phyloP scores from a whole-genome alignment of 2,329 filamentous ascomycete species.

The Penicillium sp. region DNA sequence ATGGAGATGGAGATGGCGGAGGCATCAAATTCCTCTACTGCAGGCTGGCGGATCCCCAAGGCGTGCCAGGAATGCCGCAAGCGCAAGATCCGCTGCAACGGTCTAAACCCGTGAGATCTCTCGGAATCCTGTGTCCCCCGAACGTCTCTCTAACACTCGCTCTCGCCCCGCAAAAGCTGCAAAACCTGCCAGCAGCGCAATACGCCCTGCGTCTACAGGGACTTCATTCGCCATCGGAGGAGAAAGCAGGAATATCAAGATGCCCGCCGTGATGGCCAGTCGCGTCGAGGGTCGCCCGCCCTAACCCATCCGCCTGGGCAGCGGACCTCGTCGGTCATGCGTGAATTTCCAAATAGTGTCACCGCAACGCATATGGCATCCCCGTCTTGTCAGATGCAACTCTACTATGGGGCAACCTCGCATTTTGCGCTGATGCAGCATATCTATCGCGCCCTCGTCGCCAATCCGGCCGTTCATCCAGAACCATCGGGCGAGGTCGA shows the following conservation, averaged over 20 bases:
- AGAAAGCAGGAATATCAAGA: conserved; percentile 29
- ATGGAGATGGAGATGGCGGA: conserved; percentile 27
- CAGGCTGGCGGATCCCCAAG: conserved; percentile 38
- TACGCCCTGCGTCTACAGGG: conserved; percentile 38
- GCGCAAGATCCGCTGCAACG: conserved; percentile 44
- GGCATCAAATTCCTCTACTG: conserved; percentile 12
- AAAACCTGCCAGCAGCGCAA: conserved; percentile 38
- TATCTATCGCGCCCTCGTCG: conserved; percentile 36
- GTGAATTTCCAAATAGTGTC: conserved; percentile 44
- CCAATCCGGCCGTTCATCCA: conserved; percentile 16
- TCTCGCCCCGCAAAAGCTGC: conserved; percentile 19
- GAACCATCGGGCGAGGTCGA: conserved; percentile 34
- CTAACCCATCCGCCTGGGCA: conserved; percentile 15
- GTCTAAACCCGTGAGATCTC: conserved; percentile 32
- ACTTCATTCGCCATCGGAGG: conserved; percentile 37
- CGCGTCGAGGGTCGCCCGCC: conserved; percentile 16
- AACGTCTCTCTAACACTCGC: background rate
- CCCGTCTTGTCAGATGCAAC: conserved; percentile 45
- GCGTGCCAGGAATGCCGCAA: conserved; percentile 44
- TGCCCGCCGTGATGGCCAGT: conserved; percentile 12
- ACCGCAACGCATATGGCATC: conserved; percentile 48
- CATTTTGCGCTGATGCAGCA: conserved; percentile 47
- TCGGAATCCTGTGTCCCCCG: background rate
- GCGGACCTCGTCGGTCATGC: conserved; percentile 22
- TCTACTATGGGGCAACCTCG: conserved; percentile 50